These are phyloP conservation scores for Adenanthera pavonina DNA, from an alignment of 306 rosid genomes.

Conservation along the genomic window DNA sequence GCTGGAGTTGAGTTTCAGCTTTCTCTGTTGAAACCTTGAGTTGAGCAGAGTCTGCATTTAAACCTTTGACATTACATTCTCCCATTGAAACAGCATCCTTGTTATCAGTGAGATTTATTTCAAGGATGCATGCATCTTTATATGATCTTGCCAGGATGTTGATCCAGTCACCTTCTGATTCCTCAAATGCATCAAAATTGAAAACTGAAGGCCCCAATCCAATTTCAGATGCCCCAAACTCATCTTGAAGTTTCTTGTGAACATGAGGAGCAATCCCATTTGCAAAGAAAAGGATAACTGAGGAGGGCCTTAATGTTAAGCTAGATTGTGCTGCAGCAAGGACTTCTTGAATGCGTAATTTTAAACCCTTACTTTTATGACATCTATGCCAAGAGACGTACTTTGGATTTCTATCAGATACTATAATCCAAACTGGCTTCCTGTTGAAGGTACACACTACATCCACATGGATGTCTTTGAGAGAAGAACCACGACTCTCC, in stretches of 20 bases:
- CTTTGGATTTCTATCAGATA: constrained; percentile 82
- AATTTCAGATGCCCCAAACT: constrained; percentile 64
- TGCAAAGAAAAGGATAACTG: constrained; percentile 79
- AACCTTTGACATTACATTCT: constrained; percentile 35
- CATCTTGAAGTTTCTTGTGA: constrained; percentile 51
- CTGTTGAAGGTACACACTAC: constrained; percentile 67
- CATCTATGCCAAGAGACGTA: constrained; percentile 65
- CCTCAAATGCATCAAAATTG: constrained; percentile 56
- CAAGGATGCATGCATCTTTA: constrained; percentile 60
- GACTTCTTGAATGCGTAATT: constrained; percentile 62
- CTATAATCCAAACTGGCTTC: constrained; percentile 91
- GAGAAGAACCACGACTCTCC: constrained; percentile 31
- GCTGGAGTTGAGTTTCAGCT: constrained; percentile 32
- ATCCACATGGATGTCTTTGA: constrained; percentile 66
- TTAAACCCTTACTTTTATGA: constrained; percentile 66
- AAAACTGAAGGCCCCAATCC: constrained; percentile 57
- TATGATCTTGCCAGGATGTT: constrained; percentile 62
- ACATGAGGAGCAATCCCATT: constrained; percentile 57
- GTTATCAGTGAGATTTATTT: constrained; percentile 52
- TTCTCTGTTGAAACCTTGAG: constrained; percentile 40
- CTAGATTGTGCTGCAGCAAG: constrained; percentile 63
- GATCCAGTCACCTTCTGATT: constrained; percentile 70
- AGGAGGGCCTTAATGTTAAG: constrained; percentile 73
- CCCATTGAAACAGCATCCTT: constrained; percentile 34
- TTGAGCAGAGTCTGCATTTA: constrained; percentile 37